Evolutionary conservation across 495 filamentous ascomycete genomes (phyloP).

Genomic region (Haplographium delicatum): DNA sequence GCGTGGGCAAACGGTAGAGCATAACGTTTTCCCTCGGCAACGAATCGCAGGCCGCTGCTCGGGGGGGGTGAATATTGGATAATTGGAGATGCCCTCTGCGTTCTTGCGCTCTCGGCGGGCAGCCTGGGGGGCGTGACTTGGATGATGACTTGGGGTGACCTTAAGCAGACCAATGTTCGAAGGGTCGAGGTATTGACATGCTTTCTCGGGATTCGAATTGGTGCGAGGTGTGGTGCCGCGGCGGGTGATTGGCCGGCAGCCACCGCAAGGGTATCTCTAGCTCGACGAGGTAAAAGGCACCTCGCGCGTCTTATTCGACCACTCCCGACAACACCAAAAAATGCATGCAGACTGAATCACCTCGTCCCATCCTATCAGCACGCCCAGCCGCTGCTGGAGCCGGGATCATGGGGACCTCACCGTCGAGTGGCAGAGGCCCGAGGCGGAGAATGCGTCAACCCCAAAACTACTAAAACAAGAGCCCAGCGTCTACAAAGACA

Average conservation of each 20-base stretch:
- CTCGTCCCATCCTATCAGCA: conserved; percentile 14
- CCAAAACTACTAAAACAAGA: conserved; percentile 15
- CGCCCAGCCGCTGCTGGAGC: not conserved
- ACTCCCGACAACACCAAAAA: not conserved
- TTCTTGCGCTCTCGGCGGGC: conserved; percentile 12
- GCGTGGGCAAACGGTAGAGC: not conserved
- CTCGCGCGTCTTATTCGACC: not conserved
- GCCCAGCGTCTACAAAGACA: conserved; percentile 22
- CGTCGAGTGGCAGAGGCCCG: conserved; percentile 1
- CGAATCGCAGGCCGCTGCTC: not conserved
- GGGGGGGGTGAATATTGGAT: not conserved
- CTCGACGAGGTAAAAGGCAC: not conserved
- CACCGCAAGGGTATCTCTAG: not conserved
- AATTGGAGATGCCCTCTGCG: conserved; percentile 3
- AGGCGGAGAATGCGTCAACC: not conserved
- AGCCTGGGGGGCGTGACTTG: not conserved
- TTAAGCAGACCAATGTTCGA: not conserved
- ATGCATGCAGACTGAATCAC: conserved; percentile 20
- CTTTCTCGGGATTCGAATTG: conserved; percentile 5
- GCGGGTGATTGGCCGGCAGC: not conserved
- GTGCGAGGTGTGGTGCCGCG: not conserved
- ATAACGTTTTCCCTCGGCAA: not conserved
- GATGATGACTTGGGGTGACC: not conserved
- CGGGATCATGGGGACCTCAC: not conserved
- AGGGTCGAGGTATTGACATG: conserved; percentile 8